A percentile compares a stretch with the other conserved stretches of the same genome.
phyloP scores from a whole-genome alignment of 768 basidiomycete species.

The Hirschioporus abietinus region DNA sequence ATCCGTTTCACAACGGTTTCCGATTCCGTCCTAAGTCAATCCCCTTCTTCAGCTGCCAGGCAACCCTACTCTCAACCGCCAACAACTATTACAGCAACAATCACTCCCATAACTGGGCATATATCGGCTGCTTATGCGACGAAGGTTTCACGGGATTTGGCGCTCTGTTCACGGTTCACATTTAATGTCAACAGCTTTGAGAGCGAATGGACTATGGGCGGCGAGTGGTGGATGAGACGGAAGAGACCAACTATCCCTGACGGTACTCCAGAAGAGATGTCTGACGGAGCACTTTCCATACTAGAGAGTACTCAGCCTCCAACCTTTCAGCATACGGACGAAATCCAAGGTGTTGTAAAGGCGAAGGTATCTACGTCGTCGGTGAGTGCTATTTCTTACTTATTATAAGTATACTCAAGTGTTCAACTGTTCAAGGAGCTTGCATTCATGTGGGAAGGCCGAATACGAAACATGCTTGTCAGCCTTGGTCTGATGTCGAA shows the following conservation, averaged over 20 bases:
- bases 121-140: slow-evolving; percentile 89
- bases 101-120: slow-evolving; percentile 96
- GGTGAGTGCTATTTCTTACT: slow-evolving; percentile 38
- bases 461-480: slow-evolving; percentile 83
- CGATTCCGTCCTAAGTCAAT: slow-evolving; percentile 39
- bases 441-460: slow-evolving; percentile 91
- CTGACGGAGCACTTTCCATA: slow-evolving; percentile 11
- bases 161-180: slow-evolving; percentile 86
- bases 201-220: slow-evolving; percentile 92
- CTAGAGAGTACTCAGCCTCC: slow-evolving; percentile 12
- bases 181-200: slow-evolving; percentile 97
- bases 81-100: slow-evolving; percentile 89
- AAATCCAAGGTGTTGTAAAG: slow-evolving; percentile 81
- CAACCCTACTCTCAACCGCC: slow-evolving; percentile 66
- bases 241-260: slow-evolving; percentile 24
- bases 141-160: slow-evolving; percentile 77
- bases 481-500: slow-evolving; percentile 91
- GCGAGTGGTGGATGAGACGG: slow-evolving; percentile 91
- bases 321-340: slow-evolving; percentile 18
- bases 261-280: slow-evolving; percentile 20
- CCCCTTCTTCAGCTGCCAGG: slow-evolving; percentile 25
- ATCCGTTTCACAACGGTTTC: slow-evolving; percentile 92
- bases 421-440: slow-evolving; percentile 54
- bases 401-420: slow-evolving; percentile 7
- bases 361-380: slow-evolving; percentile 85